These are phyloP conservation scores for Schizosaccharomyces osmophilus DNA, from an alignment of 805 yeast genomes.

Conservation along the genomic window DNA sequence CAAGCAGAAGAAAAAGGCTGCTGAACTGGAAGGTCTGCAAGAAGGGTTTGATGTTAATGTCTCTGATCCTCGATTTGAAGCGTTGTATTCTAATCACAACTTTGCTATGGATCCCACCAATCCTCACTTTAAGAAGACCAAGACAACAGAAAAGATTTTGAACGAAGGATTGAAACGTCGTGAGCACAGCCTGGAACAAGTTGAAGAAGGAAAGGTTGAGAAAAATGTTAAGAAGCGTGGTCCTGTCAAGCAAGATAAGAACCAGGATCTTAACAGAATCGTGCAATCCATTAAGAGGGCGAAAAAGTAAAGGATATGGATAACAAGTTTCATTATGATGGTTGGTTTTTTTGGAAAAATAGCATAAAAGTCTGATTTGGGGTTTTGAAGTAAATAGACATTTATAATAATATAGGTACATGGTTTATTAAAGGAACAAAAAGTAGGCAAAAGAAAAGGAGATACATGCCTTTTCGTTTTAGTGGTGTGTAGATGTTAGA, in stretches of 20 bases:
- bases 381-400: not conserved
- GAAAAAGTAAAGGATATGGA: not conserved
- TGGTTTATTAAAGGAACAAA: no score
- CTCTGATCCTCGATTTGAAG: slow-evolving; percentile 64
- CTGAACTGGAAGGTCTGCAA: slow-evolving; percentile 26
- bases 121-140: slow-evolving; percentile 72
- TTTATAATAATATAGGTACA: no score
- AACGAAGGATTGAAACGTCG: slow-evolving; percentile 30
- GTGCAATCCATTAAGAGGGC: not conserved
- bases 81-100: slow-evolving; percentile 60
- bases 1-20: slow-evolving; percentile 17
- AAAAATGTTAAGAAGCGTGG: not conserved
- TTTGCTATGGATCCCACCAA: slow-evolving; percentile 85
- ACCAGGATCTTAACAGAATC: not conserved
- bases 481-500: no score
- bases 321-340: not conserved
- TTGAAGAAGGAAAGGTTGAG: not conserved
- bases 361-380: not conserved
- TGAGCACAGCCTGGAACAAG: slow-evolving; percentile 1
- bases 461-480: no score
- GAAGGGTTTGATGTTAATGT: slow-evolving; percentile 42
- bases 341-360: not conserved
- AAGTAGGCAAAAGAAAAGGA: no score
- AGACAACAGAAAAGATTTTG: slow-evolving; percentile 63
- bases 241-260: not conserved